Percentiles rank a stretch among this genome's conserved stretches.
phyloP scores from a whole-genome alignment of 2,329 filamentous ascomycete genomes.

The Fonsecaea erecta region DNA sequence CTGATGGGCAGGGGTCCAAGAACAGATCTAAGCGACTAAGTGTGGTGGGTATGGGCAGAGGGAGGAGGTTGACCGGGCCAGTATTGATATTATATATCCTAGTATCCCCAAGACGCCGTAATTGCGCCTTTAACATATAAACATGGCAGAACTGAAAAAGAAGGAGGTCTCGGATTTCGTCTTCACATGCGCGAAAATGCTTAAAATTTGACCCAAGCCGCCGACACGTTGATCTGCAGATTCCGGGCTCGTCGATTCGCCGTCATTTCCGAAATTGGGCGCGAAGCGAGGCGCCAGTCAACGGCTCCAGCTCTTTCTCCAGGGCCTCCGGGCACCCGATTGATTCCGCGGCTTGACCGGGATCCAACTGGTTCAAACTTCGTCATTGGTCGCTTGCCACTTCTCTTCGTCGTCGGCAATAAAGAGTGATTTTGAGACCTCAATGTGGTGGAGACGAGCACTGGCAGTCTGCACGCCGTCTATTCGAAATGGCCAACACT shows the following conservation, averaged over 20 bases:
- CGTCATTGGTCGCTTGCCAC: slow-evolving; percentile 3
- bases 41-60: neutral
- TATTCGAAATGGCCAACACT: slow-evolving; percentile 7
- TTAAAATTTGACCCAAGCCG: slow-evolving; percentile 9
- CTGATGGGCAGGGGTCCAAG: neutral
- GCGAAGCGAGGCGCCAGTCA: neutral
- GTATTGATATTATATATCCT: neutral
- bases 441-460: too few relatives aligned
- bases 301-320: neutral
- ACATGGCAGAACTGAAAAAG: neutral
- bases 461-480: neutral
- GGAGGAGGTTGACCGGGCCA: neutral
- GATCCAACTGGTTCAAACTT: neutral
- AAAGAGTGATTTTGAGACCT: neutral
- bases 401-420: neutral
- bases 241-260: neutral
- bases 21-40: neutral
- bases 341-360: neutral
- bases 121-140: neutral
- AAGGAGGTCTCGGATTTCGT: neutral
- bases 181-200: slow-evolving; percentile 13
- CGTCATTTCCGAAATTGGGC: neutral
- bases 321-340: neutral
- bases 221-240: slow-evolving; percentile 13
- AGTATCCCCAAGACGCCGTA: neutral